Evolutionary conservation across 805 yeast genomes (phyloP).

Genomic region (Saccharomycopsis malanga): DNA sequence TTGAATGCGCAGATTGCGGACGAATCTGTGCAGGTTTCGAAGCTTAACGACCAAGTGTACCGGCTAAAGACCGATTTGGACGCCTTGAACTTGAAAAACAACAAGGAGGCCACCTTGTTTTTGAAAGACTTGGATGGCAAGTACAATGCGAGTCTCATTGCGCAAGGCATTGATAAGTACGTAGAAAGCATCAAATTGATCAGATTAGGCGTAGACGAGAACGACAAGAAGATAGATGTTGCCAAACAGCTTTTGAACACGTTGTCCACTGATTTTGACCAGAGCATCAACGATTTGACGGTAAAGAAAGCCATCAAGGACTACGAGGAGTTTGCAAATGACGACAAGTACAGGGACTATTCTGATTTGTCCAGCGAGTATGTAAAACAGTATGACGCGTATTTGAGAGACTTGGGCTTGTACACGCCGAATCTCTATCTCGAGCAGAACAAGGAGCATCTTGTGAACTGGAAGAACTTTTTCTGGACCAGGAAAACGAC

Average conservation of each 20-base stretch:
- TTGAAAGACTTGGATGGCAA: constrained; percentile 8
- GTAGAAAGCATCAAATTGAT: constrained; percentile 10
- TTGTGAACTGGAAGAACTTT: constrained; percentile 19
- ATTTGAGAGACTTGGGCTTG: constrained; percentile 9
- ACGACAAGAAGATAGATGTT: constrained; percentile 9
- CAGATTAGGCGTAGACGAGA: constrained; percentile 16
- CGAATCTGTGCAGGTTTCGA: constrained; percentile 14
- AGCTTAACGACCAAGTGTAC: constrained; percentile 17
- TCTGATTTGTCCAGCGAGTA: constrained; percentile 22
- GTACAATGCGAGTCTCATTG: constrained; percentile 7
- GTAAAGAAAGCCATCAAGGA: constrained; percentile 65
- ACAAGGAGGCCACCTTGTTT: constrained; percentile 18
- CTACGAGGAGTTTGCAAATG: constrained; percentile 35
- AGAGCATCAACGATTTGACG: constrained; percentile 79
- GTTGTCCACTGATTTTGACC: constrained; percentile 59
- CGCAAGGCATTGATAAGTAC: neutral
- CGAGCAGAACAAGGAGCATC: constrained; percentile 16
- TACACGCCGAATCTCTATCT: constrained; percentile 15
- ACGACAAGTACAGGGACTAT: constrained; percentile 17
- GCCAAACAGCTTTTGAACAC: constrained; percentile 36
- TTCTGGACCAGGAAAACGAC: constrained; percentile 19
- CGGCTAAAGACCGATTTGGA: constrained; percentile 12
- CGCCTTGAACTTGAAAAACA: constrained; percentile 16
- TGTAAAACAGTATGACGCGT: constrained; percentile 20
- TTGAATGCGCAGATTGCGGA: constrained; percentile 5